These are phyloP conservation scores for Ormosia emarginata DNA, from an alignment of 306 rosid genomes.

Conservation along the genomic window DNA sequence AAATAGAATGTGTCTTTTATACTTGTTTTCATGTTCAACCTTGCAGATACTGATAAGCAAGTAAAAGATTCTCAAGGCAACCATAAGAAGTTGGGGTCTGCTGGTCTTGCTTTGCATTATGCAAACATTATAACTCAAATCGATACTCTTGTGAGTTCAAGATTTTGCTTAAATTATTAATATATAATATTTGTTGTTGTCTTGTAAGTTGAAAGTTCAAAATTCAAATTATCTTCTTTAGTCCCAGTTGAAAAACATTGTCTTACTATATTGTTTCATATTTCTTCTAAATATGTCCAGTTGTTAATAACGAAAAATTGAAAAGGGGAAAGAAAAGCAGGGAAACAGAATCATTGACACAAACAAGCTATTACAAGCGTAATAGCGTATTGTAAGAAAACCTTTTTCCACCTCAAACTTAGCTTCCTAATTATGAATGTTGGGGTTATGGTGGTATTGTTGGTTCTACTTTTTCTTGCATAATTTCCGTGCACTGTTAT, in stretches of 20 bases:
- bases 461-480: neutral
- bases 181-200: conserved; percentile 10
- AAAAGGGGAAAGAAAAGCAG: neutral
- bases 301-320: neutral
- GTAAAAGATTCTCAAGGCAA: conserved; percentile 52
- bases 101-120: conserved; percentile 98
- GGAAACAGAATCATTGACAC: neutral
- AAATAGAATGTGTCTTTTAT: neutral
- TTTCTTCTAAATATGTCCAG: neutral
- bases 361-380: neutral
- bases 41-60: conserved; percentile 61
- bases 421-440: neutral
- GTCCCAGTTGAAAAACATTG: neutral
- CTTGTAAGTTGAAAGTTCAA: neutral
- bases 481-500: neutral
- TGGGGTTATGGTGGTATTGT: neutral
- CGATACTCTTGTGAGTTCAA: conserved; percentile 81
- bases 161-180: conserved; percentile 4
- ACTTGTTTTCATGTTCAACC: conserved; percentile 19
- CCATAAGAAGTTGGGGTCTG: conserved; percentile 74
- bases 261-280: neutral
- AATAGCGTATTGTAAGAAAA: neutral
- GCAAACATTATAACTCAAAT: conserved; percentile 90
- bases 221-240: neutral
- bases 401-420: neutral